phyloP scores from a whole-genome alignment of 768 basidiomycete genomes.

The Boletales sp. region DNA sequence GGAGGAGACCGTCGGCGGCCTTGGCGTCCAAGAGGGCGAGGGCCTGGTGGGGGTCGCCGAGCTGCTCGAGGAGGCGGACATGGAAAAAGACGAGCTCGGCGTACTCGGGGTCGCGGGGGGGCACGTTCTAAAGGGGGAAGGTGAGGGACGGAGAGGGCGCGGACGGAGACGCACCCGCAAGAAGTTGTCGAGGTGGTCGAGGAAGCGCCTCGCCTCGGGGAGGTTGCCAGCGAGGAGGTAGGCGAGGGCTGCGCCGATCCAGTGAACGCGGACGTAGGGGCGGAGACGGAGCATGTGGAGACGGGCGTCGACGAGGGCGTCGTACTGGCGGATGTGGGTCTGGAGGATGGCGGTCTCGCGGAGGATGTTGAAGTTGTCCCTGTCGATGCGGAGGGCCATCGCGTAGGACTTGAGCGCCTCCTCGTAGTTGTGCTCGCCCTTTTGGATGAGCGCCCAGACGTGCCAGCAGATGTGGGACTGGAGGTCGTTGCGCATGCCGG shows the following conservation, averaged over 20 bases:
- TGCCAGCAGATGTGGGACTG: constrained; percentile 97
- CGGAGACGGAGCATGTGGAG: constrained; percentile 75
- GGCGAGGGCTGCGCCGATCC: constrained; percentile 87
- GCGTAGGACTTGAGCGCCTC: constrained; percentile 92
- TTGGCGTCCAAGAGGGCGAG: constrained; percentile 60
- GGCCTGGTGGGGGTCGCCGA: constrained; percentile 59
- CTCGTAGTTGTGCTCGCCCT: constrained; percentile 91
- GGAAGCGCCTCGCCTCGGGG: constrained; percentile 62
- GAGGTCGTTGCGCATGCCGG: constrained; percentile 76
- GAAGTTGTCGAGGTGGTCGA: constrained; percentile 68
- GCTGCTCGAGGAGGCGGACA: constrained; percentile 66
- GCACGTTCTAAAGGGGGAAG: constrained; percentile 53
- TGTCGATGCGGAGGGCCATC: constrained; percentile 85
- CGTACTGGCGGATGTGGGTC: constrained; percentile 80
- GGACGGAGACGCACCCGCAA: constrained; percentile 52
- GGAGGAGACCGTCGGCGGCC: constrained; percentile 60
- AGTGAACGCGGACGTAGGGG: constrained; percentile 81
- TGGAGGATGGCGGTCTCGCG: constrained; percentile 88
- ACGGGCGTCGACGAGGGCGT: constrained; percentile 76
- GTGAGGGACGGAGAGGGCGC: too few relatives aligned
- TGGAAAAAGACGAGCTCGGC: constrained; percentile 83
- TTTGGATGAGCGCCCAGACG: constrained; percentile 92
- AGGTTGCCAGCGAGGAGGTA: constrained; percentile 80
- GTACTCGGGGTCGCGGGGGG: constrained; percentile 76
- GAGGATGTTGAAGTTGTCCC: constrained; percentile 94